These are phyloP conservation scores for Thuidium tamariscinum DNA, from an alignment of 225 moss, liverwort and hornwort genomes.

Conservation along the genomic window DNA sequence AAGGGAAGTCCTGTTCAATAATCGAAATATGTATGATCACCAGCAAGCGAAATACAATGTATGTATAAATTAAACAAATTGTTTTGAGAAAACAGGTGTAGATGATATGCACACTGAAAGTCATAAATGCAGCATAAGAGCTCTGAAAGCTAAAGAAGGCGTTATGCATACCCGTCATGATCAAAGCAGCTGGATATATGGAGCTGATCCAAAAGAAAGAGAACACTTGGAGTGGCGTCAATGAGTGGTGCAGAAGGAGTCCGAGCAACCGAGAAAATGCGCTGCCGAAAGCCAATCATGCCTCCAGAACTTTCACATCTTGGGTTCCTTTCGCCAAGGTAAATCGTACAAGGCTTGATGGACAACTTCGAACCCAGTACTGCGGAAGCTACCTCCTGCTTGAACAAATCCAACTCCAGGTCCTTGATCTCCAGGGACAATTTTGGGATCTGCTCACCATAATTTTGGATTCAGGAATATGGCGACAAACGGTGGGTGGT, in stretches of 20 bases:
- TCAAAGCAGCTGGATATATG: conserved; percentile 52
- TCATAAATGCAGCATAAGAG: neutral
- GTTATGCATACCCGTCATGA: conserved; percentile 37
- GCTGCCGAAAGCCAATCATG: conserved; percentile 33
- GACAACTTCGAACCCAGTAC: conserved; percentile 51
- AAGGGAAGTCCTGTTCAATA: neutral
- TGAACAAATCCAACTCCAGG: conserved; percentile 68
- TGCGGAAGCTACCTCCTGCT: conserved; percentile 47
- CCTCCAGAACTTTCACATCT: conserved; percentile 36
- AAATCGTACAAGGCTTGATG: conserved; percentile 49
- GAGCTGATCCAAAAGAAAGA: conserved; percentile 64
- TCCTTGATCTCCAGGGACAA: conserved; percentile 75
- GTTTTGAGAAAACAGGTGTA: neutral
- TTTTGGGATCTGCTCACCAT: conserved; percentile 49
- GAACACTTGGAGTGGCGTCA: conserved; percentile 32
- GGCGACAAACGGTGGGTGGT: neutral
- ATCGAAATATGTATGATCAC: neutral
- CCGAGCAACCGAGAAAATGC: conserved; percentile 37
- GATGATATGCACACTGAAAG: neutral
- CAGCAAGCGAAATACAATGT: neutral
- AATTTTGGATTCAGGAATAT: neutral
- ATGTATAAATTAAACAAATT: neutral
- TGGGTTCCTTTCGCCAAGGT: conserved; percentile 44
- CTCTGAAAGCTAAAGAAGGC: neutral
- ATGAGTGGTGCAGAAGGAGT: conserved; percentile 23